phyloP scores from a whole-genome alignment of 2,329 filamentous ascomycete species.

The Sarocladiaceae sp. region DNA sequence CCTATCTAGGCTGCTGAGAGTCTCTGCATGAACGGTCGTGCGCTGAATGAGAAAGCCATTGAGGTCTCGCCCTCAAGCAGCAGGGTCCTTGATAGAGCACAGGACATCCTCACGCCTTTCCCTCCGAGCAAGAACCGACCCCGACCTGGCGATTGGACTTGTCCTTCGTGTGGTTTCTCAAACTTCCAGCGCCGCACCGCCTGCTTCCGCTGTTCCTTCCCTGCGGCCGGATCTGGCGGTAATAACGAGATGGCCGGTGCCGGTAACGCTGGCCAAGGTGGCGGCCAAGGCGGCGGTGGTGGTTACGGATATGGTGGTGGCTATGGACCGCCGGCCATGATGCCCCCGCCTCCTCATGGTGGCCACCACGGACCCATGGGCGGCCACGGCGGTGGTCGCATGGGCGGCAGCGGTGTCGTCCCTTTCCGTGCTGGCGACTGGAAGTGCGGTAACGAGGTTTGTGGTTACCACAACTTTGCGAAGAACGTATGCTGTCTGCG shows the following conservation, averaged over 20 bases:
- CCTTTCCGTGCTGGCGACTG: constrained; percentile 98
- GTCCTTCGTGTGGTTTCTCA: constrained; percentile 96
- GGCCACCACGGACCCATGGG: constrained; percentile 53
- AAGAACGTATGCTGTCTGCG: constrained; percentile 98
- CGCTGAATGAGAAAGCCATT: constrained; percentile 97
- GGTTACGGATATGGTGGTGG: constrained; percentile 62
- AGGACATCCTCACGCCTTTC: constrained; percentile 94
- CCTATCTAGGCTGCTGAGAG: constrained; percentile 81
- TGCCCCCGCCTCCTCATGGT: constrained; percentile 74
- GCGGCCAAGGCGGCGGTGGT: constrained; percentile 49
- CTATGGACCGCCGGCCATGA: constrained; percentile 72
- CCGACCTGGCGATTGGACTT: constrained; percentile 97
- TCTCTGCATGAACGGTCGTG: constrained; percentile 98
- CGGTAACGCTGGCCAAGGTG: no score
- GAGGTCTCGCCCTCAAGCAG: constrained; percentile 98
- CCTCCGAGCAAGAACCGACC: constrained; percentile 98
- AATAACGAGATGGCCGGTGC: constrained; percentile 55
- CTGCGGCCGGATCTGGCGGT: constrained; percentile 79
- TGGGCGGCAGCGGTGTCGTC: constrained; percentile 80
- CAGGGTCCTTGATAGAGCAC: constrained; percentile 89
- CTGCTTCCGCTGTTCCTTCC: constrained; percentile 98
- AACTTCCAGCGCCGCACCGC: constrained; percentile 99
- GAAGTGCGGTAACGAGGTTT: constrained; percentile 97
- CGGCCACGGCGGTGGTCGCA: constrained; percentile 57
- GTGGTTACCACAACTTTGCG: constrained; percentile 98